phyloP scores from a whole-genome alignment of 2,329 filamentous ascomycete species.

The Aspergillus tamarii region DNA sequence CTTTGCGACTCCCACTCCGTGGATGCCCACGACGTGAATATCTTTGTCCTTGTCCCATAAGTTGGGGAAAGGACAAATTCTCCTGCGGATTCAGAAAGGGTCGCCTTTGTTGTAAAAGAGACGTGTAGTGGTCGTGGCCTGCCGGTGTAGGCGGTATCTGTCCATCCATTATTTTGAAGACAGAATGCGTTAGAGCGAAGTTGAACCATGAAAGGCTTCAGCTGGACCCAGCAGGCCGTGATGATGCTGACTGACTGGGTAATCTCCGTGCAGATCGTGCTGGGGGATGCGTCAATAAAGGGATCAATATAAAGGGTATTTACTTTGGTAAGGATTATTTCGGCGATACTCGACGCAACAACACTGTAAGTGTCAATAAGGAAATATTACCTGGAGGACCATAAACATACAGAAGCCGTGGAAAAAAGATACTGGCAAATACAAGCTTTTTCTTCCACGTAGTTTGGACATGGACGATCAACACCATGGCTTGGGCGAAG shows the following conservation, averaged over 20 bases:
- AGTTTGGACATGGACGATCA: slow-evolving; percentile 26
- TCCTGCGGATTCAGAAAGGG: neutral
- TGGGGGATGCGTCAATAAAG: slow-evolving; percentile 18
- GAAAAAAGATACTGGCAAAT: slow-evolving; percentile 27
- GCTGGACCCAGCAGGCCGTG: slow-evolving; percentile 27
- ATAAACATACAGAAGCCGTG: slow-evolving; percentile 22
- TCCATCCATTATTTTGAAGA: slow-evolving; percentile 10
- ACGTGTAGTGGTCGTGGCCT: neutral
- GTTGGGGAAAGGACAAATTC: neutral
- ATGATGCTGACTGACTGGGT: slow-evolving; percentile 29
- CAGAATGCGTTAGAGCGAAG: slow-evolving; percentile 23
- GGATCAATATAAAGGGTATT: slow-evolving; percentile 16
- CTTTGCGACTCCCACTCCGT: slow-evolving; percentile 18
- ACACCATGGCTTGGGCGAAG: slow-evolving; percentile 24
- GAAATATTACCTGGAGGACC: neutral
- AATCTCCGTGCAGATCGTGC: slow-evolving; percentile 21
- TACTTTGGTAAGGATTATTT: slow-evolving; percentile 16
- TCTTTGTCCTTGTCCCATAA: slow-evolving; percentile 4
- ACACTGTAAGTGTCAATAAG: slow-evolving; percentile 13
- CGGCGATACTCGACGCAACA: slow-evolving; percentile 15
- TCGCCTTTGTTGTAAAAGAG: neutral
- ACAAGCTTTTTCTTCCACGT: slow-evolving; percentile 19
- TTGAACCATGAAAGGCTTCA: slow-evolving; percentile 27
- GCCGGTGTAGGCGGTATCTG: neutral
- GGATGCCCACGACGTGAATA: slow-evolving; percentile 1